phyloP scores from a whole-genome alignment of 2,329 filamentous ascomycete genomes.

The Verticillium zaregamsianum region DNA sequence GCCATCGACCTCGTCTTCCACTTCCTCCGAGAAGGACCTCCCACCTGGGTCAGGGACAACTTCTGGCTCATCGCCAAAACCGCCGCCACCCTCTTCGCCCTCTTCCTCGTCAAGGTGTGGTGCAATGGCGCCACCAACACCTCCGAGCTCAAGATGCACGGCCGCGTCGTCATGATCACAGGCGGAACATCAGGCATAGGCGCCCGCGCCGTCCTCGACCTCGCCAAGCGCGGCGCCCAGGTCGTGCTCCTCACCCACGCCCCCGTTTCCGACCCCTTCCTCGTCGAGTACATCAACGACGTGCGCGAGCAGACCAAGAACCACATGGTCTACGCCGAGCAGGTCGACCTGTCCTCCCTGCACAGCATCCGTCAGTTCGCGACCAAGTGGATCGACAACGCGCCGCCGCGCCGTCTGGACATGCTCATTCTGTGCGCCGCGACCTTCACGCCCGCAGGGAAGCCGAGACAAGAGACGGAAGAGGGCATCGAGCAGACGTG shows the following conservation, averaged over 20 bases:
- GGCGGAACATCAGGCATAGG: conserved; percentile 94
- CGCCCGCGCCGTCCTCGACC: conserved; percentile 65
- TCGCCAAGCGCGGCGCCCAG: conserved; percentile 83
- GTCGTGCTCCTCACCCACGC: conserved; percentile 84
- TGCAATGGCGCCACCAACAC: conserved; percentile 70
- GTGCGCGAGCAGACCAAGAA: conserved; percentile 73
- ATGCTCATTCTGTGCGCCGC: conserved; percentile 87
- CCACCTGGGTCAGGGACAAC: conserved; percentile 42
- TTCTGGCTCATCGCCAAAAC: conserved; percentile 37
- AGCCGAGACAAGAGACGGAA: conserved; percentile 54
- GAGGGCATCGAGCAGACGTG: conserved; percentile 87
- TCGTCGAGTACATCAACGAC: conserved; percentile 90
- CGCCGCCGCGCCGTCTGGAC: conserved; percentile 81
- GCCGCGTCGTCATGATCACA: conserved; percentile 89
- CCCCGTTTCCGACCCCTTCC: conserved; percentile 76
- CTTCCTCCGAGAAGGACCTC: conserved; percentile 43
- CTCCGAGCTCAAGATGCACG: conserved; percentile 82
- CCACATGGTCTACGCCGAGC: conserved; percentile 88
- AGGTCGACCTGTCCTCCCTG: conserved; percentile 85
- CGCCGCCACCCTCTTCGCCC: conserved; percentile 27
- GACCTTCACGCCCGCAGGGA: conserved; percentile 66
- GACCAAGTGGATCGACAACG: conserved; percentile 97
- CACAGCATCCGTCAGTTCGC: conserved; percentile 90
- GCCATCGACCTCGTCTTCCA: conserved; percentile 47
- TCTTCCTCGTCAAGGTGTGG: conserved; percentile 63